Evolutionary conservation across 2,329 filamentous ascomycete species (phyloP).

Genomic region (Diplodia mutila): DNA sequence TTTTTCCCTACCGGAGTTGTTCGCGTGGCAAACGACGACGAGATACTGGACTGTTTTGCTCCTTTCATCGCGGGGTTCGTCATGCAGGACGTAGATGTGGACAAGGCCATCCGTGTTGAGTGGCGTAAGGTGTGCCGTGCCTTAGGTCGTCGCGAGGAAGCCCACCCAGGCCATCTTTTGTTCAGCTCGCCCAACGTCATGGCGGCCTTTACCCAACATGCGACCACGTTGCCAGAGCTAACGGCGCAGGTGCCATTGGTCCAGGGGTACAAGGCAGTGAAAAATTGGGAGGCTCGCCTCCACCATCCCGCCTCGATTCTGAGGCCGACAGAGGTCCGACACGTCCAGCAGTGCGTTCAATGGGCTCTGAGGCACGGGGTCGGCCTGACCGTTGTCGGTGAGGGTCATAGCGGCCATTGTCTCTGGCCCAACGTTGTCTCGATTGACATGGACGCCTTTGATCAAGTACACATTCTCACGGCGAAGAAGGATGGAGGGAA

Average conservation of each 20-base stretch:
- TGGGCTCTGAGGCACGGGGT: constrained; percentile 58
- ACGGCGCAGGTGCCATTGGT: constrained; percentile 45
- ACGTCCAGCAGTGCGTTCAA: constrained; percentile 59
- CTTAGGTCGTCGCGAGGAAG: constrained; percentile 48
- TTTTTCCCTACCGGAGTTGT: constrained; percentile 53
- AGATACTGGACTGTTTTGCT: constrained; percentile 55
- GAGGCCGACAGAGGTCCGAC: constrained; percentile 51
- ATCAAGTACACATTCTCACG: constrained; percentile 52
- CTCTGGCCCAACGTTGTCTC: constrained; percentile 57
- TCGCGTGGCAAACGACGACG: constrained; percentile 51
- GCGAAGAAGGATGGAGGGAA: constrained; percentile 27
- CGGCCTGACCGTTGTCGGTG: constrained; percentile 58
- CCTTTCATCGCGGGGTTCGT: constrained; percentile 56
- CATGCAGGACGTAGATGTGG: constrained; percentile 37
- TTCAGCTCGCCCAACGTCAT: constrained; percentile 58
- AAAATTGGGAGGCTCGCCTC: constrained; percentile 57
- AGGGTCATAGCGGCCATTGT: constrained; percentile 65
- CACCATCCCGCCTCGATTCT: constrained; percentile 51
- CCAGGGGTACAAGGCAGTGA: constrained; percentile 43
- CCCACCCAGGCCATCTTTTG: constrained; percentile 44
- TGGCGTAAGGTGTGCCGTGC: constrained; percentile 59
- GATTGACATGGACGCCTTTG: constrained; percentile 63
- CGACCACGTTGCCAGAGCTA: constrained; percentile 51
- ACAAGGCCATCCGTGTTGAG: constrained; percentile 40
- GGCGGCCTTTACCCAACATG: constrained; percentile 54